Conservation (phyloP, 1,139 yeast species). For the Nakaseomyces delphensis region DNA sequence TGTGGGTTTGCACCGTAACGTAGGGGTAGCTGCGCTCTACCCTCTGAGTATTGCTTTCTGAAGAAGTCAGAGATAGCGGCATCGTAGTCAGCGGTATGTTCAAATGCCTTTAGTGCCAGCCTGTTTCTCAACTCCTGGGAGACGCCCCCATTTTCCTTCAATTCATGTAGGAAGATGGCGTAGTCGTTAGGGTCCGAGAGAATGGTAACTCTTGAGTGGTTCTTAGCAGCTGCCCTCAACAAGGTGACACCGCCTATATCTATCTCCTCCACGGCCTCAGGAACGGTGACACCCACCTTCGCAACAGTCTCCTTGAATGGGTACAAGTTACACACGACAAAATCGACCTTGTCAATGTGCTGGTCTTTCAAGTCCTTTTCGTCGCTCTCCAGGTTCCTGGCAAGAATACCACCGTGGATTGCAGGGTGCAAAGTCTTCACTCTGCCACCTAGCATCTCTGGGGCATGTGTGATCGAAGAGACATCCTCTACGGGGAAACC, state of each 20-base stretch:
- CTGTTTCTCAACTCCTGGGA: slow-evolving; percentile 66
- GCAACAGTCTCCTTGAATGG: slow-evolving; percentile 97
- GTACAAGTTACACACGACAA: slow-evolving; percentile 91
- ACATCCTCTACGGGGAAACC: slow-evolving; percentile 98
- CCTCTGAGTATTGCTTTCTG: slow-evolving; percentile 94
- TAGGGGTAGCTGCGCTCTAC: slow-evolving; percentile 77
- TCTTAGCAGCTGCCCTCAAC: slow-evolving; percentile 96
- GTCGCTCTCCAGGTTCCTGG: slow-evolving; percentile 84
- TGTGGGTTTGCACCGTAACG: slow-evolving; percentile 99
- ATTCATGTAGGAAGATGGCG: slow-evolving; percentile 74
- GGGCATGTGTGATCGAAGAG: slow-evolving; percentile 90
- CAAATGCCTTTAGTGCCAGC: slow-evolving; percentile 92
- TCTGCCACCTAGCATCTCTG: slow-evolving; percentile 97
- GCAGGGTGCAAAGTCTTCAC: slow-evolving; percentile 98
- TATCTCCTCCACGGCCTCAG: slow-evolving; percentile 96
- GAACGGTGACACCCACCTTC: slow-evolving; percentile 89
- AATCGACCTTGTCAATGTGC: slow-evolving; percentile 91
- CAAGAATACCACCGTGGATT: slow-evolving; percentile 96
- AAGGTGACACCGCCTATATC: slow-evolving; percentile 98
- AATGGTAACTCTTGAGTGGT: slow-evolving; percentile 91
- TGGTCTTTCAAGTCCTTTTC: slow-evolving; percentile 79
- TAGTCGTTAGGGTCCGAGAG: slow-evolving; percentile 91
- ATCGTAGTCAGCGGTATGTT: slow-evolving; percentile 96
- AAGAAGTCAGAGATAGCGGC: slow-evolving; percentile 92
- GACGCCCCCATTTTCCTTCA: slow-evolving; percentile 56